phyloP scores from a whole-genome alignment of 441 rosid genomes.

The Populus hybrid region DNA sequence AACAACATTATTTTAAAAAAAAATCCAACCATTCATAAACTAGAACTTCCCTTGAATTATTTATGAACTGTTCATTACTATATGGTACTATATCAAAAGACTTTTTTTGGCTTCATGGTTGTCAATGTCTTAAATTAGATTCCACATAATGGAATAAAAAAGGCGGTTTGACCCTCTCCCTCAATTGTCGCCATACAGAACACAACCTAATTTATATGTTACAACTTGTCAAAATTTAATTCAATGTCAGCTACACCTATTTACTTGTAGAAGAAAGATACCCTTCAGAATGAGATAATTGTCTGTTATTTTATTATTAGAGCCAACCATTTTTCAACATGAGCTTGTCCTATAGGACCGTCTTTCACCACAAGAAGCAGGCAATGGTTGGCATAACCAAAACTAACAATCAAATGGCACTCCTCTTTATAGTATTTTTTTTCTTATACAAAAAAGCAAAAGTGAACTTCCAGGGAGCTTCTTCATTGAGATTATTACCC shows the following conservation, averaged over 20 bases:
- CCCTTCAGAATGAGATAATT: slow-evolving; percentile 6
- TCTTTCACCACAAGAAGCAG: background rate
- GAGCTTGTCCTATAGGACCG: slow-evolving; percentile 1
- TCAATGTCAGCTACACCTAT: slow-evolving; percentile 12
- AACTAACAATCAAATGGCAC: background rate
- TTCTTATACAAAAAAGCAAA: slow-evolving; percentile 5
- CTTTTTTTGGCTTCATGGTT: background rate
- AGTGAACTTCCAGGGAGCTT: slow-evolving; percentile 28
- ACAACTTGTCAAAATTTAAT: background rate
- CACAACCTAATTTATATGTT: background rate
- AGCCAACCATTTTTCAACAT: background rate
- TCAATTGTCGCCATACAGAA: background rate
- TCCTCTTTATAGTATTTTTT: background rate
- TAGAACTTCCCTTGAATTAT: background rate
- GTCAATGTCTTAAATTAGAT: background rate
- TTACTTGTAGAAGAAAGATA: slow-evolving; percentile 2
- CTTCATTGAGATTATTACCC: slow-evolving; percentile 15
- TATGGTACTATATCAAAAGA: background rate
- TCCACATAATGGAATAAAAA: background rate
- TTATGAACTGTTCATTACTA: background rate
- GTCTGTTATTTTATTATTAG: slow-evolving; percentile 4
- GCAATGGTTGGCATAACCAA: background rate
- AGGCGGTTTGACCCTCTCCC: background rate
- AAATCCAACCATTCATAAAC: background rate
- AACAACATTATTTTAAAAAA: no score